These are phyloP conservation scores for Rhizophora apiculata DNA, from an alignment of 345 rosid species.

Conservation along the genomic window DNA sequence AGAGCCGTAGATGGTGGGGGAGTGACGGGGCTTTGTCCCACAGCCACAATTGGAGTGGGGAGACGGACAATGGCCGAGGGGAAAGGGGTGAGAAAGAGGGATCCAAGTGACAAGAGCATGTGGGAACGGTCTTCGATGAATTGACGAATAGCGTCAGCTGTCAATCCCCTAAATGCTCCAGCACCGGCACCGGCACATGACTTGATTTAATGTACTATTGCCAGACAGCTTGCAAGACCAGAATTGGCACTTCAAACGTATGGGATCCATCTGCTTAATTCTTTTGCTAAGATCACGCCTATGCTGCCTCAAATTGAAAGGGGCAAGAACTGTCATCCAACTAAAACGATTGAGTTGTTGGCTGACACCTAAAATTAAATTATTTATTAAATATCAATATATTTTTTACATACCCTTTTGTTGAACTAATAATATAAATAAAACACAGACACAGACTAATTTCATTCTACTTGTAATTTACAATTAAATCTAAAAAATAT, in stretches of 20 bases:
- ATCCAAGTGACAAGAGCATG: not conserved
- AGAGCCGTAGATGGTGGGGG: too few relatives aligned
- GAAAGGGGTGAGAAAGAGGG: not conserved
- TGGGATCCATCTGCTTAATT: too few relatives aligned
- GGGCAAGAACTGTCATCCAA: not conserved
- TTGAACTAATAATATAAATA: not conserved
- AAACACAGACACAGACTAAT: not conserved
- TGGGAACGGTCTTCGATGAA: not conserved
- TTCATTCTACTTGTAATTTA: not conserved
- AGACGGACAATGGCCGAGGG: not conserved
- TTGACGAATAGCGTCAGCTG: not conserved
- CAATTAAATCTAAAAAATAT: not conserved
- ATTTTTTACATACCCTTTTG: not conserved
- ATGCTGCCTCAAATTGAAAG: not conserved
- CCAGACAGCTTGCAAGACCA: too few relatives aligned
- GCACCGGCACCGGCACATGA: not conserved
- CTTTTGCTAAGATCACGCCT: too few relatives aligned
- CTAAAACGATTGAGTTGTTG: not conserved
- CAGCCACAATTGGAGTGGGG: too few relatives aligned
- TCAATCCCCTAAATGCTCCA: not conserved
- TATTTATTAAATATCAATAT: not conserved
- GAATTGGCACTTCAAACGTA: too few relatives aligned
- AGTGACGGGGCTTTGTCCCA: not conserved
- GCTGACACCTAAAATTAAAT: not conserved
- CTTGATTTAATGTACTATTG: not conserved